Base-by-base conservation (phyloP, 257 asterid species). In the Solanum megistacrolobum region DNA sequence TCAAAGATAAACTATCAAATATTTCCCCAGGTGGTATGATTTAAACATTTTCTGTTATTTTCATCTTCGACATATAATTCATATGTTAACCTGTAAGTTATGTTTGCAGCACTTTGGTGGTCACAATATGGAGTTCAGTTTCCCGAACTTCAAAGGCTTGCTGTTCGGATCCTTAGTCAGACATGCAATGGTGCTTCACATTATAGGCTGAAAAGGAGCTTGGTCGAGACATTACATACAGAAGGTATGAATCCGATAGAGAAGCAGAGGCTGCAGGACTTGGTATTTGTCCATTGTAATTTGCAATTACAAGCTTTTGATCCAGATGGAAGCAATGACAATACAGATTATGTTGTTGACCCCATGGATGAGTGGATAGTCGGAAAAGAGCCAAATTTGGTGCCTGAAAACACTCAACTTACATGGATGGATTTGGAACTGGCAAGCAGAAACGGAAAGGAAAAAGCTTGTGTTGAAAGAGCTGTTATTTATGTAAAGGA, bases 81-180 rank as follows among this genome's bases (percentile, higher is more conserved):
- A n/a, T 29, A 1, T 18, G 29, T 48, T 31, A n/a, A 88, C 11
- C 3, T 21, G 4, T 58, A 29, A 88, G 25, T 34, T 18, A 12
- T 89, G 41, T 1, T 88, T 87, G 89, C 92, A 95, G 98, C 78
- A 38, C 84, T 9, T 25, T 95, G 98, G 98, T 95, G 98, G 98
- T 87, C 89, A 39, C 75, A 83, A 34, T 92, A 92, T 23, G 96
- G 95, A 62, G 86, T 35, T 12, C 90, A 90, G 9, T 92, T 89
- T 69, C 95, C 94, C 0, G 90, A 94, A 55, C 89, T 95, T 86
- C 96, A 94, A 84, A 90, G 83, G 89, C 71, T 92, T 48, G 97
- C 96, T 0, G 29, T 92, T 62, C 91, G 92, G 35, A 90, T 91
- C 39, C 91, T 94, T 48, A 91, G 95, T 91, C 96, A 95, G 87